These are phyloP conservation scores for Xylariaceae sp. DNA, from an alignment of 2,329 filamentous ascomycete species.

Conservation along the genomic window DNA sequence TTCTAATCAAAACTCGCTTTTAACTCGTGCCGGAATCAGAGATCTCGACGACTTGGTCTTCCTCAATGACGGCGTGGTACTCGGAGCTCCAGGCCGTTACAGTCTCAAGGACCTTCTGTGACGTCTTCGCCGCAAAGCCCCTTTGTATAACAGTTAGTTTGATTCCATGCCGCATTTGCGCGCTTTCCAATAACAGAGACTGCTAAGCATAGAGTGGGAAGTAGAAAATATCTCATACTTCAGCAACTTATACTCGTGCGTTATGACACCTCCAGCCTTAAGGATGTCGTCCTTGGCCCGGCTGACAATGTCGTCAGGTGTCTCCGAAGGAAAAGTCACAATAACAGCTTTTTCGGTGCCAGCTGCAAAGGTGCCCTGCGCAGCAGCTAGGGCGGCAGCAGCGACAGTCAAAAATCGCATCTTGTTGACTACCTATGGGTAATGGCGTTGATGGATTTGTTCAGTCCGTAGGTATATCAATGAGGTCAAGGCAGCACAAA, in stretches of 20 bases:
- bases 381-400: slow-evolving; percentile 52
- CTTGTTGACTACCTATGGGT: slow-evolving; percentile 29
- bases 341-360: slow-evolving; percentile 70
- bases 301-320: slow-evolving; percentile 62
- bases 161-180: neutral
- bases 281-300: slow-evolving; percentile 68
- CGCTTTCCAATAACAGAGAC: neutral
- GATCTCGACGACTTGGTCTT: slow-evolving; percentile 65
- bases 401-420: slow-evolving; percentile 63
- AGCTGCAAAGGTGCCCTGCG: slow-evolving; percentile 58
- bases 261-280: slow-evolving; percentile 69
- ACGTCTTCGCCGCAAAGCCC: slow-evolving; percentile 72
- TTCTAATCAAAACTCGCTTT: neutral
- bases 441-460: slow-evolving; percentile 6
- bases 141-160: slow-evolving; percentile 43
- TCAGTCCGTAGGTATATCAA: slow-evolving; percentile 4
- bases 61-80: slow-evolving; percentile 66
- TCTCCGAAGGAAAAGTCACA: slow-evolving; percentile 68
- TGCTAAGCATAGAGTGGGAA: slow-evolving; percentile 1
- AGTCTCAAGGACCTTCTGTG: slow-evolving; percentile 62
- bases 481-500: neutral
- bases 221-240: slow-evolving; percentile 50
- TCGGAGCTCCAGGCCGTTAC: slow-evolving; percentile 56
- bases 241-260: slow-evolving; percentile 67
- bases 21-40: slow-evolving; percentile 9